Percentiles rank a stretch among this genome's conserved stretches.
Conservation (phyloP, 768 basidiomycete species). For the Gelatoporia subvermispora region DNA sequence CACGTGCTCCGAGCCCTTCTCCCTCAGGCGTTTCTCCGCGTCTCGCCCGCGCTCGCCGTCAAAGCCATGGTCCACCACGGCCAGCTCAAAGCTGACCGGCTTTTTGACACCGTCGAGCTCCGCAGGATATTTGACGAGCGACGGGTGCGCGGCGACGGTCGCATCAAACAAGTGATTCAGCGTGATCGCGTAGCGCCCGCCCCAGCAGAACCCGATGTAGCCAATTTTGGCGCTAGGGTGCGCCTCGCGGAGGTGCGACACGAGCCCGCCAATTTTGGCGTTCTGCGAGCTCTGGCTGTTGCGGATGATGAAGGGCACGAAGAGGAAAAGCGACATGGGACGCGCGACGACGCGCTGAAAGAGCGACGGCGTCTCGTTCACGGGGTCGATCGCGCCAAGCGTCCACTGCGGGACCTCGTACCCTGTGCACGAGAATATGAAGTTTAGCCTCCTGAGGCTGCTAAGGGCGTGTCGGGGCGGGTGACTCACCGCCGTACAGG, state of each 20-base stretch:
- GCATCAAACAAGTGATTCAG: constrained; percentile 16
- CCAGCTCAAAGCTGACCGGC: constrained; percentile 15
- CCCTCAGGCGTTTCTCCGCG: constrained; percentile 11
- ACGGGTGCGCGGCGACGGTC: constrained; percentile 15
- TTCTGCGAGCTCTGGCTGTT: constrained; percentile 11
- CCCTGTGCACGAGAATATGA: constrained; percentile 5
- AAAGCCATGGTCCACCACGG: constrained; percentile 7
- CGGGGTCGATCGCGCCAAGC: constrained; percentile 8
- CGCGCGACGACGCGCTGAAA: constrained; percentile 7
- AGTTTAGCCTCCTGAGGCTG: neutral
- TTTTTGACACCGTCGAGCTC: constrained; percentile 9
- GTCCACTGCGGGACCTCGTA: constrained; percentile 13
- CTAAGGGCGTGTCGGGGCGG: neutral
- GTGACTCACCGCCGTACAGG: constrained; percentile 12
- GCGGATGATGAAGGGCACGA: constrained; percentile 17
- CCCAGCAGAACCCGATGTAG: constrained; percentile 18
- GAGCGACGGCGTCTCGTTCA: constrained; percentile 2
- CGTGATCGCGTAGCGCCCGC: constrained; percentile 18
- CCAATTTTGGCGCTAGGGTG: constrained; percentile 10
- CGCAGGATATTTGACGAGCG: constrained; percentile 12
- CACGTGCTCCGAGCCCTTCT: constrained; percentile 8
- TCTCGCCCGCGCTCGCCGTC: constrained; percentile 6
- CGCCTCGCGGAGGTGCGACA: constrained; percentile 5
- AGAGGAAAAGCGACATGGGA: constrained; percentile 10
- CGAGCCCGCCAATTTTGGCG: constrained; percentile 6